Evolutionary conservation across 1,284 basidiomycete genomes (phyloP).

Genomic region (Sanghuangporus weigelae): DNA sequence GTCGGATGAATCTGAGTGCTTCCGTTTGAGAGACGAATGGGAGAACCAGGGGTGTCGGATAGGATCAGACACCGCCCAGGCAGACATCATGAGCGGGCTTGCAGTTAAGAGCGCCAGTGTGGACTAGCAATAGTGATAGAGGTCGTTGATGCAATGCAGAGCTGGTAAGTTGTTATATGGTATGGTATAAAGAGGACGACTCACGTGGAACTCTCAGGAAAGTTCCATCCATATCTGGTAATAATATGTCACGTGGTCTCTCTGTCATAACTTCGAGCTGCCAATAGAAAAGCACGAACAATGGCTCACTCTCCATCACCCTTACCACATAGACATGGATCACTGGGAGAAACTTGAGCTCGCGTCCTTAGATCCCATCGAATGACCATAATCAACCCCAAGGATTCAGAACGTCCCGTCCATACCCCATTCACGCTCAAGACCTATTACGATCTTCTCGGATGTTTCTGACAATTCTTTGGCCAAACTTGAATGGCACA

Average conservation of each 20-base stretch:
- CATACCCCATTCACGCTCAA: background rate
- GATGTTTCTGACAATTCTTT: background rate
- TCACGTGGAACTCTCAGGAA: too few relatives aligned
- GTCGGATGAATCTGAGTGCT: slow-evolving; percentile 16
- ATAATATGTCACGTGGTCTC: too few relatives aligned
- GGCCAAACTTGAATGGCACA: slow-evolving; percentile 1
- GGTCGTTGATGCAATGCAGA: background rate
- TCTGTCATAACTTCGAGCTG: too few relatives aligned
- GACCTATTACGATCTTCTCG: background rate
- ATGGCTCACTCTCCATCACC: background rate
- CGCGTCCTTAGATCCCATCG: background rate
- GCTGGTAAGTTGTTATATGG: too few relatives aligned
- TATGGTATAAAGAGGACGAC: too few relatives aligned
- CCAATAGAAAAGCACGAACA: too few relatives aligned
- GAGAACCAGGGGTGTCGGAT: slow-evolving; percentile 17
- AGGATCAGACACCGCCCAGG: slow-evolving; percentile 14
- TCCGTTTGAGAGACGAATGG: slow-evolving; percentile 14
- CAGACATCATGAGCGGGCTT: background rate
- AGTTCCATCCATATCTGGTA: too few relatives aligned
- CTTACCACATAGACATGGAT: background rate
- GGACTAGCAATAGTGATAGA: background rate
- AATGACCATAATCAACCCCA: background rate
- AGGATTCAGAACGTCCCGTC: background rate
- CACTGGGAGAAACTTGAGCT: slow-evolving; percentile 2
- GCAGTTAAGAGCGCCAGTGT: background rate